Evolutionary conservation across 2,329 filamentous ascomycete genomes (phyloP).

Genomic region (Alternaria dauci): DNA sequence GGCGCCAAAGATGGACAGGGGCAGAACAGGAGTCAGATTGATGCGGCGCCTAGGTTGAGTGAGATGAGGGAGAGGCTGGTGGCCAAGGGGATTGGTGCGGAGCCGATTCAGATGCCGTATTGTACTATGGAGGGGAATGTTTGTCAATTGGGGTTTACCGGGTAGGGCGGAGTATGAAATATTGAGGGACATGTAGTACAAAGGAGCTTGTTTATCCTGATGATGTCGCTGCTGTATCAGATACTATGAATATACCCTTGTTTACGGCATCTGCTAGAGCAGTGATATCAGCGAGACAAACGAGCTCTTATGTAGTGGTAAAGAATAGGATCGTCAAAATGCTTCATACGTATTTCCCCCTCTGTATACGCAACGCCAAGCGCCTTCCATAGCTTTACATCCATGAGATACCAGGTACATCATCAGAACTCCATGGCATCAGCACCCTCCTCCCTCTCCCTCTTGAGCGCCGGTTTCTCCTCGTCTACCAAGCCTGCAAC

Average conservation of each 20-base stretch:
- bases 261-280: too few relatives aligned
- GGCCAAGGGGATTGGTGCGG: slow-evolving; percentile 69
- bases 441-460: slow-evolving; percentile 64
- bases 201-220: not conserved
- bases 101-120: slow-evolving; percentile 75
- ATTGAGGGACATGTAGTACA: not conserved
- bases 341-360: not conserved
- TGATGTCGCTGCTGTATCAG: too few relatives aligned
- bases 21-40: slow-evolving; percentile 74
- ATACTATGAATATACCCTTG: too few relatives aligned
- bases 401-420: not conserved
- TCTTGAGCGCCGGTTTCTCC: slow-evolving; percentile 59
- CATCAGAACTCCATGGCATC: slow-evolving; percentile 72
- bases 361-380: not conserved
- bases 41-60: slow-evolving; percentile 72
- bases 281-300: too few relatives aligned
- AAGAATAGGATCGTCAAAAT: too few relatives aligned
- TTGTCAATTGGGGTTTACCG: slow-evolving; percentile 25
- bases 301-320: not conserved
- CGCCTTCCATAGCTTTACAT: not conserved
- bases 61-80: slow-evolving; percentile 82
- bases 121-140: slow-evolving; percentile 69
- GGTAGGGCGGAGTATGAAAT: not conserved
- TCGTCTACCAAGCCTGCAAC: slow-evolving; percentile 82
- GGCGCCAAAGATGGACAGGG: slow-evolving; percentile 71